Base-by-base conservation (phyloP, 2,329 filamentous ascomycete genomes). In the Ceratocystiopsis sp. region DNA sequence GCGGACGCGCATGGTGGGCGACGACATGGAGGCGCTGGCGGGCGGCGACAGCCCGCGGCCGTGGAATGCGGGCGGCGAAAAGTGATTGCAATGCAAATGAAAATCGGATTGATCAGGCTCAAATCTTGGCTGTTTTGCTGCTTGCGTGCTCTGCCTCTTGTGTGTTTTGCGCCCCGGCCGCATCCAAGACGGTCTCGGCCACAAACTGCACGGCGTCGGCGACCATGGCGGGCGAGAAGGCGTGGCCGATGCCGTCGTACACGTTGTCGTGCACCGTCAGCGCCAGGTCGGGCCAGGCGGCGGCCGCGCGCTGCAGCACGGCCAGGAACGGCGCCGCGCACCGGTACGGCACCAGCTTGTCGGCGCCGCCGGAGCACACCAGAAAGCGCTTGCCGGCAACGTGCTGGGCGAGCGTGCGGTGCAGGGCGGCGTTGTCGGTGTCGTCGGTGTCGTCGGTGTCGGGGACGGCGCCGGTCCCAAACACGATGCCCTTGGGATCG, bases 401-500 rank as follows among this genome's bases (percentile, higher is more conserved):
- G 2, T 61, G 64, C 3, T 58, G 49, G 32, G 73, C 65, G 0
- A 77, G 57, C 7, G 75, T 51, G 3, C 53, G 50, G 13, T 61
- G 59, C 14, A 76, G 51, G 3, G 65, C 62, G 9, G 61, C 64
- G 1, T 57, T 51, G 1, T 61, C 44, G 42, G 55, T 51, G 14
- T 25, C 48, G 56, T 45, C 48, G 49, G 19, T 21, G 4, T 21
- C 7, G 19, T 7, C 11, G 41, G 37, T 8, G 70, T 54, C 5
- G 58, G 25, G 25, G 25, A 11, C 25, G 25, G 25, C 46, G 0
- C 53, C 53, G 1, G 67, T 64, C 38, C 73, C 71, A 6, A 93
- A 77, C 11, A 94, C 60, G 8, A 91, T 63, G 2, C 73, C 79
- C 17, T 80, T 81, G 0, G 89, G 86, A 53, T 98, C 91, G 46